These are phyloP conservation scores for Colletotrichum aenigma DNA, from an alignment of 2,329 filamentous ascomycete genomes.

Conservation along the genomic window DNA sequence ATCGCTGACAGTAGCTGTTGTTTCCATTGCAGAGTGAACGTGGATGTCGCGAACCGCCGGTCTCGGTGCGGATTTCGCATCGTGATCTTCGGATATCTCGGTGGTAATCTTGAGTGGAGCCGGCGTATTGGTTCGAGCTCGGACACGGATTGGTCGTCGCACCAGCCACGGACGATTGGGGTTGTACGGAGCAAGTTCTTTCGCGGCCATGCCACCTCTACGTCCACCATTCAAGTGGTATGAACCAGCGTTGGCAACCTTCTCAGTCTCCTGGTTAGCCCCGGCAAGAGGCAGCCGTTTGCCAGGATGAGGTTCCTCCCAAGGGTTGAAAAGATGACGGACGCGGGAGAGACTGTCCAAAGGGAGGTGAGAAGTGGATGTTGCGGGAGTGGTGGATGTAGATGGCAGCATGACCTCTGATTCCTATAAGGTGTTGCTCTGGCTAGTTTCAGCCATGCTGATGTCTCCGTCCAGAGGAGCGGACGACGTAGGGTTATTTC, in stretches of 20 bases:
- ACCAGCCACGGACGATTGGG: constrained; percentile 24
- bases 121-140: constrained; percentile 28
- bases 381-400: constrained; percentile 36
- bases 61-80: constrained; percentile 14
- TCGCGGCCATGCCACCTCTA: constrained; percentile 55
- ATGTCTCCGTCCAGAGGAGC: constrained; percentile 42
- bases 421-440: constrained; percentile 56
- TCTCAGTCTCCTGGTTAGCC: constrained; percentile 25
- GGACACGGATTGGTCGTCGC: constrained; percentile 25
- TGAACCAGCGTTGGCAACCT: constrained; percentile 5
- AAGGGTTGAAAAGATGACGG: constrained; percentile 26
- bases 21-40: neutral
- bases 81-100: constrained; percentile 14
- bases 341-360: constrained; percentile 20
- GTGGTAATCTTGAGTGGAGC: constrained; percentile 34
- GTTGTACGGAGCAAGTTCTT: constrained; percentile 35
- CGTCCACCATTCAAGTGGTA: constrained; percentile 13
- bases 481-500: constrained; percentile 48
- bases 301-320: constrained; percentile 53
- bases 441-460: constrained; percentile 36
- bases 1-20: neutral
- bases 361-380: constrained; percentile 22
- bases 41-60: constrained; percentile 20
- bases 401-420: constrained; percentile 61
- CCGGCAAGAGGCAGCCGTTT: constrained; percentile 38